A percentile compares a stretch with the other conserved stretches of the same genome.
Evolutionary conservation across 371 early-diverging fungal species (phyloP).

Genomic region (Parasitella parasitica): DNA sequence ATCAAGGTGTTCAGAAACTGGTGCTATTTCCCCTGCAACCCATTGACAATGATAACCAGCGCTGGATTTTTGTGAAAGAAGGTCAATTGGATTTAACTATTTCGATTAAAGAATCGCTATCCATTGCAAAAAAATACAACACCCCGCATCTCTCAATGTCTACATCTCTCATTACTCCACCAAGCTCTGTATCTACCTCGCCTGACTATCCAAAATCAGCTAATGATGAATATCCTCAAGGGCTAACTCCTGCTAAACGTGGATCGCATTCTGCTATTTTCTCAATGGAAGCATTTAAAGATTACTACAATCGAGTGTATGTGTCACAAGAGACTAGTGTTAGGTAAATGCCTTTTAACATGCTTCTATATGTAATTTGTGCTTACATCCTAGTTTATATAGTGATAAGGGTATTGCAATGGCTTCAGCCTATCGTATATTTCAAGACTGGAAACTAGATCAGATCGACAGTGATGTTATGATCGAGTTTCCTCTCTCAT

Average conservation of each 20-base stretch:
- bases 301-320: constrained; percentile 37
- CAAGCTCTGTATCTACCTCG: constrained; percentile 20
- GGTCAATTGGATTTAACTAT: constrained; percentile 19
- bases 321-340: constrained; percentile 19
- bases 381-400: too few species aligned
- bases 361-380: too few species aligned
- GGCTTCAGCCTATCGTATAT: constrained; percentile 51
- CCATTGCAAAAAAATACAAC: neutral
- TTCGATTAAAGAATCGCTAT: constrained; percentile 1
- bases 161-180: constrained; percentile 20
- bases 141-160: constrained; percentile 8
- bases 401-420: constrained; percentile 52
- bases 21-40: constrained; percentile 43
- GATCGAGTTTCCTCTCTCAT: constrained; percentile 10
- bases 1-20: constrained; percentile 26
- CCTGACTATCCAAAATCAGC: constrained; percentile 9
- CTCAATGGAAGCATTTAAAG: constrained; percentile 38
- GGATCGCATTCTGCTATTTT: constrained; percentile 40
- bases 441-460: constrained; percentile 44
- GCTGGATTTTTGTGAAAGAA: constrained; percentile 43
- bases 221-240: constrained; percentile 25
- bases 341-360: constrained; percentile 29
- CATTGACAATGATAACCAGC: constrained; percentile 47
- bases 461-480: constrained; percentile 20
- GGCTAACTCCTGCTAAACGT: constrained; percentile 45